Percentiles rank a stretch among this genome's conserved stretches.
Evolutionary conservation across 257 asterid genomes (phyloP).

Genomic region (Agastache rugosa): DNA sequence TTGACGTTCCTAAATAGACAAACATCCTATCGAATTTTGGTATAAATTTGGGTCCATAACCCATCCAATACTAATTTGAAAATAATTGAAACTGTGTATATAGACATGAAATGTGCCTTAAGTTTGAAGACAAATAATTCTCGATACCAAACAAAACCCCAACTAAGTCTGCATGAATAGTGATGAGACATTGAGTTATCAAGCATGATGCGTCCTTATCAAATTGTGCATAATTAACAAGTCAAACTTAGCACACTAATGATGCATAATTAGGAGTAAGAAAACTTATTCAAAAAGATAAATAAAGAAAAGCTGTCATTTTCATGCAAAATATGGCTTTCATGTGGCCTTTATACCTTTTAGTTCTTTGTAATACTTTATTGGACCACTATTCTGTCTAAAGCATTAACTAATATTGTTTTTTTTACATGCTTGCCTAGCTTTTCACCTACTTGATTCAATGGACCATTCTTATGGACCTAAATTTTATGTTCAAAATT

Average conservation of each 20-base stretch:
- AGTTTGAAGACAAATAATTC: conserved; percentile 7
- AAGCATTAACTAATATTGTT: conserved; percentile 8
- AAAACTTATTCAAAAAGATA: conserved; percentile 11
- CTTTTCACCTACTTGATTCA: conserved; percentile 46
- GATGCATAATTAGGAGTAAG: conserved; percentile 31
- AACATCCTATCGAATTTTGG: too few species aligned
- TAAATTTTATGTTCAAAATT: neutral
- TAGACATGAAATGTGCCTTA: conserved; percentile 3
- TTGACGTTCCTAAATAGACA: too few species aligned
- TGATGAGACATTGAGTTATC: conserved; percentile 20
- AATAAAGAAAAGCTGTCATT: conserved; percentile 28
- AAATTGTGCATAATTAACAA: conserved; percentile 7
- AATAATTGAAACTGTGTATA: too few species aligned
- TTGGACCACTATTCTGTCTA: conserved; percentile 35
- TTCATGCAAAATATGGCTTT: conserved; percentile 42
- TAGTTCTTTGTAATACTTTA: conserved; percentile 35
- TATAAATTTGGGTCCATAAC: too few species aligned
- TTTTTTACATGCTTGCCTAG: conserved; percentile 27
- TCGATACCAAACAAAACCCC: conserved; percentile 16
- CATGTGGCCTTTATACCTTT: conserved; percentile 42
- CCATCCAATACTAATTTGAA: too few species aligned
- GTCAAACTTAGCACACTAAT: conserved; percentile 25
- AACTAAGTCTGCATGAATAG: neutral
- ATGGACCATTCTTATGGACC: conserved; percentile 24
- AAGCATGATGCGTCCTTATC: conserved; percentile 29